Base-by-base conservation (phyloP, 495 filamentous ascomycete species). In the Xylaria intraflava region DNA sequence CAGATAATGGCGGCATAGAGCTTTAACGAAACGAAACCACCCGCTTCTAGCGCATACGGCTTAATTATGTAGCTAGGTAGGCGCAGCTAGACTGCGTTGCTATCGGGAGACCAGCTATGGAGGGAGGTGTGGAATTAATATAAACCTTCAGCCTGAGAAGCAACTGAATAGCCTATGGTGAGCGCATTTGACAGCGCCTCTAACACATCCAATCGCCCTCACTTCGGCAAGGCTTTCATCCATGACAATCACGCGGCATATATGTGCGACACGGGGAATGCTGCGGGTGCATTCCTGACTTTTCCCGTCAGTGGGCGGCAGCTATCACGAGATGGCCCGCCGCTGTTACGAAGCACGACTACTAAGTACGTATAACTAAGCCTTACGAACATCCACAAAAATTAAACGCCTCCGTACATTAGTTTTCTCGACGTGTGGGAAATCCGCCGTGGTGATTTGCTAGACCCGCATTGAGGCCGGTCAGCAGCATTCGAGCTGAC, bases 61-160 rank as follows among this genome's bases (percentile, higher is more conserved):
- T 7, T 19, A 30, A 11, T 33, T 26, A 9, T 29, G 27, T 29
- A 29, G 4, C 27, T 29, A 4, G 27, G 27, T 29, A 29, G 9
- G 27, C 4, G 27, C 27, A 12, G 31, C 14, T 8, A 35, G 14
- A n/a, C 31, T 29, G 27, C 27, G 35, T 52, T 14, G 49, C 39
- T 27, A 41, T 44, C 40, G 44, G 49, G 40, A 33, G 38, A 26
- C 27, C 10, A 2, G 16, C 3, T 30, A 35, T n/a, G 7, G 7
- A 35, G 24, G n/a, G 24, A 45, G 50, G 50, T 53, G 50, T 53
- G 50, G 6, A 53, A 22, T 53, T 53, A 53, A 53, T 53, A 45
- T 45, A 45, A 20, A 17, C 30, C 30, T 11, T 52, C 40, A 9
- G 43, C 19, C 39, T 45, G 11, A 36, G 49, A 19, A 36, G 22